Evolutionary conservation across 345 rosid genomes (phyloP).

Genomic region (Limnanthes douglasii): DNA sequence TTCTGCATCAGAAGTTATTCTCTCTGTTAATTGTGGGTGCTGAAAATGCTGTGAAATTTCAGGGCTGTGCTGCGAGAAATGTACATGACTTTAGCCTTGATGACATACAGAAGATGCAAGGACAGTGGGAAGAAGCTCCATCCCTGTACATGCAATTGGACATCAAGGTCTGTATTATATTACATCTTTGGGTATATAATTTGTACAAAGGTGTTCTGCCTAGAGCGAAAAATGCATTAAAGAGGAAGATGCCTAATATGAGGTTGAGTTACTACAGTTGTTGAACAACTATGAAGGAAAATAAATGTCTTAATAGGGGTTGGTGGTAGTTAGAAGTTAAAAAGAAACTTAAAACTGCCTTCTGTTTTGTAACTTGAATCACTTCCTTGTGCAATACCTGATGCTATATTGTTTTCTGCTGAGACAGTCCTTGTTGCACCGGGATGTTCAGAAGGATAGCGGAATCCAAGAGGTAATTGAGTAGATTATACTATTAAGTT

Average conservation of each 20-base stretch:
- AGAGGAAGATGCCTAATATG: too few relatives aligned
- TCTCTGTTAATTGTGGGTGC: neutral
- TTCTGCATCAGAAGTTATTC: slow-evolving; percentile 3
- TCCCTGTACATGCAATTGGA: slow-evolving; percentile 58
- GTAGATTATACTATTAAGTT: slow-evolving; percentile 4
- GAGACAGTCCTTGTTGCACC: slow-evolving; percentile 58
- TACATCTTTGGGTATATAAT: too few relatives aligned
- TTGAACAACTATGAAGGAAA: too few relatives aligned
- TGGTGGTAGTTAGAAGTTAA: too few relatives aligned
- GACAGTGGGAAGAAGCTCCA: slow-evolving; percentile 84
- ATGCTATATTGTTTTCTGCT: slow-evolving; percentile 12
- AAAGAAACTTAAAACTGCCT: too few relatives aligned
- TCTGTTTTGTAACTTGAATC: neutral
- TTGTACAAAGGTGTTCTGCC: too few relatives aligned
- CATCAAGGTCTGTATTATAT: too few relatives aligned
- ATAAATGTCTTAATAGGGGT: too few relatives aligned
- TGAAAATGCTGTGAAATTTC: slow-evolving; percentile 15
- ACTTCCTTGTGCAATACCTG: slow-evolving; percentile 3
- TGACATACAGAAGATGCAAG: slow-evolving; percentile 69
- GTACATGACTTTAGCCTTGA: slow-evolving; percentile 72
- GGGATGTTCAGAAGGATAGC: slow-evolving; percentile 69
- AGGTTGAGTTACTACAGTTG: too few relatives aligned
- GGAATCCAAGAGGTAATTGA: slow-evolving; percentile 74
- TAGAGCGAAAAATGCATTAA: too few relatives aligned
- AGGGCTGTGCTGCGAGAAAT: slow-evolving; percentile 99